Base-by-base conservation (phyloP, 2,329 filamentous ascomycete genomes). In the Pseudopyricularia javanii region DNA sequence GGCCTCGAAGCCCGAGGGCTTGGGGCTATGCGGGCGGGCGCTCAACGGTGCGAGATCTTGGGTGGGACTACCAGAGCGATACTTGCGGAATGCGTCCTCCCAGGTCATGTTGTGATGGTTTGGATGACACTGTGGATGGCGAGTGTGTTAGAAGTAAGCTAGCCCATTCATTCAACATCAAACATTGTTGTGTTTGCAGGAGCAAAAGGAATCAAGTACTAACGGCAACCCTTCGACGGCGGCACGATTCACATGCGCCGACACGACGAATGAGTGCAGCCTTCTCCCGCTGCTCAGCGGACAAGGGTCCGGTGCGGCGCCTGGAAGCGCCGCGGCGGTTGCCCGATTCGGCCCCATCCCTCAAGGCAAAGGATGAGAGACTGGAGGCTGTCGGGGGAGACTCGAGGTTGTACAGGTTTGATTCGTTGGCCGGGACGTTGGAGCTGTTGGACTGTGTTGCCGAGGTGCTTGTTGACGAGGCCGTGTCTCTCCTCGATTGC, bases 31-130 rank as follows among this genome's bases (percentile, higher is more conserved):
- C 15, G 70, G 71, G 33, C 70, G 67, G 54, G 67, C 72, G 50
- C 66, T 63, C 33, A 69, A 62, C 32, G 72, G 69, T 30, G 71
- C 68, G 47, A 77, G 72, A 24, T 78, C 75, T 54, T 74, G 74
- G 48, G 76, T 66, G 32, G 76, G 75, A 58, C 76, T 79, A 53
- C 74, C 70, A 40, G 74, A 72, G 54, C 73, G 70, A 63, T 78
- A 80, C 59, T 79, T 80, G 59, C 66, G 68, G 48, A 75, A 69
- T 15, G 78, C 74, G 56, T 80, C 76, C 61, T 80, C 76, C 77
- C 78, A 82, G 11, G 74, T 79, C 75, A 80, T 76, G 57, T 75
- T 75, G 57, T 80, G 78, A 61, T 82, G 78, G 57, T 72, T 76
- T 14, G 78, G 78, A 58, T 80, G 75, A 61, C 78, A 82, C 78